These are phyloP conservation scores for Cryomyces minteri DNA, from an alignment of 495 filamentous ascomycete species.

Conservation along the genomic window DNA sequence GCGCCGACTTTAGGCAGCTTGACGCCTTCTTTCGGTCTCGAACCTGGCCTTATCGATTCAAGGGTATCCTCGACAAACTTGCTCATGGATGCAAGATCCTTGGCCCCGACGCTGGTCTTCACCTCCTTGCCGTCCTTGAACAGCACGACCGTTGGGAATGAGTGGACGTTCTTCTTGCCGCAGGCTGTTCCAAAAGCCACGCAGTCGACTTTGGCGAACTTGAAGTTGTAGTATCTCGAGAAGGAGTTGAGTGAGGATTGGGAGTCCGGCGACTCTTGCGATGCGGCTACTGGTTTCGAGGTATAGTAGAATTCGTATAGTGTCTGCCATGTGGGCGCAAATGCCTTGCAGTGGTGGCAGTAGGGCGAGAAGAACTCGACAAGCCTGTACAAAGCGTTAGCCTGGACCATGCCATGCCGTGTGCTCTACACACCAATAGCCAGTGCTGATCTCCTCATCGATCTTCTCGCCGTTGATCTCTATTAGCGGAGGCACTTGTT, in stretches of 20 bases:
- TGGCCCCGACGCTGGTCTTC: slow-evolving; percentile 39
- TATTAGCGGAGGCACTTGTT: slow-evolving; percentile 55
- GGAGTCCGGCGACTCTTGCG: slow-evolving; percentile 4
- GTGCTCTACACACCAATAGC: slow-evolving; percentile 33
- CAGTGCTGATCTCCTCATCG: slow-evolving; percentile 37
- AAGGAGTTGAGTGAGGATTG: slow-evolving; percentile 37
- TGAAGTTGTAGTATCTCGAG: slow-evolving; percentile 67
- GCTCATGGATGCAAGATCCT: slow-evolving; percentile 40
- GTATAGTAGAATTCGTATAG: slow-evolving; percentile 95
- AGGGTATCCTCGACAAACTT: slow-evolving; percentile 57
- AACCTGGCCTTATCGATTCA: slow-evolving; percentile 61
- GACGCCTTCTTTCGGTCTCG: slow-evolving; percentile 43
- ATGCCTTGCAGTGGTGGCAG: slow-evolving; percentile 62
- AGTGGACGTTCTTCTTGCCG: slow-evolving; percentile 36
- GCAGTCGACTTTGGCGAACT: slow-evolving; percentile 76
- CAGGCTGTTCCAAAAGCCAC: slow-evolving; percentile 62
- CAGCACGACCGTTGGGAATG: slow-evolving; percentile 59
- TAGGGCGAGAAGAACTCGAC: slow-evolving; percentile 61
- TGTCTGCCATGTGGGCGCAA: slow-evolving; percentile 79
- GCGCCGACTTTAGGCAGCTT: slow-evolving; percentile 43
- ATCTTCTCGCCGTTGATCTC: slow-evolving; percentile 39
- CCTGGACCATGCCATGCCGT: not conserved
- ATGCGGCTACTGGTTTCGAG: slow-evolving; percentile 44
- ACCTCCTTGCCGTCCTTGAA: slow-evolving; percentile 63
- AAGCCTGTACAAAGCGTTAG: slow-evolving; percentile 28